Evolutionary conservation across 2,329 filamentous ascomycete genomes (phyloP).

Genomic region (Botrytis galanthina): DNA sequence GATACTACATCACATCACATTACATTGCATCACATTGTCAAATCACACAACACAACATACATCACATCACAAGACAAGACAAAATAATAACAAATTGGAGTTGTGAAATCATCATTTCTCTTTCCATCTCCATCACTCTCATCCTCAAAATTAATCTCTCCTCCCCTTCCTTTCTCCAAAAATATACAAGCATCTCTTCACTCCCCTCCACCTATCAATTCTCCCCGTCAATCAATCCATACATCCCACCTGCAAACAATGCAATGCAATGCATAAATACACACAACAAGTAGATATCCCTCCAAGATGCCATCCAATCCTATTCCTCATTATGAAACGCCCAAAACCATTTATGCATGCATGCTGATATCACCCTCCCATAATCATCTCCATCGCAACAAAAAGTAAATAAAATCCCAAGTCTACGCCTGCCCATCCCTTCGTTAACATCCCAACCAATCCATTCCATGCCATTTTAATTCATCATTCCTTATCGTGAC

Average conservation of each 20-base stretch:
- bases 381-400: not conserved
- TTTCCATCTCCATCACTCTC: not conserved
- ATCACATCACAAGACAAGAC: not conserved
- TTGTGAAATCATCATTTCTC: not conserved
- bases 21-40: no score
- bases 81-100: not conserved
- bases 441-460: not conserved
- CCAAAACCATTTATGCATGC: not conserved
- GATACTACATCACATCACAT: no score
- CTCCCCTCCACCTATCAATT: not conserved
- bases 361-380: not conserved
- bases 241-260: not conserved
- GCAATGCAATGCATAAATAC: not conserved
- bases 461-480: slow-evolving; percentile 5
- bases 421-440: not conserved
- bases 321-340: not conserved
- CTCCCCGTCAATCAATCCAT: not conserved
- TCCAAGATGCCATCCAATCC: not conserved
- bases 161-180: not conserved
- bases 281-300: not conserved
- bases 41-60: no score
- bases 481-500: slow-evolving; percentile 13
- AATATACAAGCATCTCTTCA: not conserved
- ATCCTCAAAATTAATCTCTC: not conserved
- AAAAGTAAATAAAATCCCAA: not conserved